Conservation (phyloP, 345 rosid species). For the Melaleuca quinquenervia region DNA sequence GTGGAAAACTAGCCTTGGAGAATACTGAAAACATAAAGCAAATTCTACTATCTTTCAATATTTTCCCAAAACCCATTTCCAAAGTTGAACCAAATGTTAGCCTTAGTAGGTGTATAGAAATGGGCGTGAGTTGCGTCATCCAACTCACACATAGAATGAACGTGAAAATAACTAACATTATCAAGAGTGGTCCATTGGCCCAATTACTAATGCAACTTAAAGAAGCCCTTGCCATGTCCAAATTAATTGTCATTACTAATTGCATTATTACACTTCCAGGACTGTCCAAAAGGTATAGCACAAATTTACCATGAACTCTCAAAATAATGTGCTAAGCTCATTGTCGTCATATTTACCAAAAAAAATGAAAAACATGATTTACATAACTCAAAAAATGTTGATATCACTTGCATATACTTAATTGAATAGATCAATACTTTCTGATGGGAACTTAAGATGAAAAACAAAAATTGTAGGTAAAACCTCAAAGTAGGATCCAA, state of each 20-base stretch:
- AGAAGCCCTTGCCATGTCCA: not conserved
- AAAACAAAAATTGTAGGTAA: not conserved
- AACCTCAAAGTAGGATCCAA: constrained; percentile 95
- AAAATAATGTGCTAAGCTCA: not conserved
- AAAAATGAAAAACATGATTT: not conserved
- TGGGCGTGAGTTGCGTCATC: not conserved
- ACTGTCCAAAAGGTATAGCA: not conserved
- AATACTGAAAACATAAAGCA: too few relatives aligned
- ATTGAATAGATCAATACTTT: not conserved
- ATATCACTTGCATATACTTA: not conserved
- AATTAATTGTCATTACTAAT: not conserved
- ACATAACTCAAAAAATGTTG: not conserved
- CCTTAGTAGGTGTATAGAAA: not conserved
- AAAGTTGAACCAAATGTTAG: too few relatives aligned
- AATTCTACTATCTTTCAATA: too few relatives aligned
- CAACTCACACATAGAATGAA: not conserved
- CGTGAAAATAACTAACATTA: not conserved
- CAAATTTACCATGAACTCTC: not conserved
- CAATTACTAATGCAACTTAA: not conserved
- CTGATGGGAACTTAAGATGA: not conserved
- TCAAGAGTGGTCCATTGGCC: not conserved
- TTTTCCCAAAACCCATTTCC: too few relatives aligned
- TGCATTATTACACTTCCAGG: not conserved
- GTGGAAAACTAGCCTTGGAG: too few relatives aligned
- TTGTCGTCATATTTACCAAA: not conserved